A percentile compares a stretch with the other conserved stretches of the same genome.
Conservation (phyloP, 2,329 filamentous ascomycete genomes). For the Tolypocladium ovalisporum region DNA sequence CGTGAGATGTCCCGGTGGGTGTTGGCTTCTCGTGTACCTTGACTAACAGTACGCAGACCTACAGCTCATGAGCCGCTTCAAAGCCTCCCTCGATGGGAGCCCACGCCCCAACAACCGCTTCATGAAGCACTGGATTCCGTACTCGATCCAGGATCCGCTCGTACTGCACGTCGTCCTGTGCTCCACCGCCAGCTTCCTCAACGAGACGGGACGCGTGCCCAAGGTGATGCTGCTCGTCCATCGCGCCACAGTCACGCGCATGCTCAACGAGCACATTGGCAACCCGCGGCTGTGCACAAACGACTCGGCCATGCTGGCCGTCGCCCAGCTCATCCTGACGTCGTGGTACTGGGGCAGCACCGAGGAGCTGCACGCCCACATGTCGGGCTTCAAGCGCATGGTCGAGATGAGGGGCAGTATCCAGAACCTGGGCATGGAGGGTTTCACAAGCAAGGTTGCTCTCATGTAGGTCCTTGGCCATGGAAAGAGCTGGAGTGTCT, state of each 20-base stretch:
- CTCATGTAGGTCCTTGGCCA: conserved; percentile 28
- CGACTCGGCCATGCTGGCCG: conserved; percentile 35
- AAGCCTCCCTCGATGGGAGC: conserved; percentile 37
- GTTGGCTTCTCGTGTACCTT: not conserved
- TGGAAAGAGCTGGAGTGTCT: not conserved
- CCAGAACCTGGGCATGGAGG: conserved; percentile 31
- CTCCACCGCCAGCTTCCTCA: conserved; percentile 38
- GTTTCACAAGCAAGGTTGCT: conserved; percentile 35
- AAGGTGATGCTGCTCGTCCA: conserved; percentile 29
- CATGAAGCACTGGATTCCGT: conserved; percentile 36
- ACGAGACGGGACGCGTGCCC: conserved; percentile 35
- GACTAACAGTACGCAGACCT: conserved; percentile 23
- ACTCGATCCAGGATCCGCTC: conserved; percentile 36
- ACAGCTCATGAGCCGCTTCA: conserved; percentile 38
- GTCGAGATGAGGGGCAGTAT: conserved; percentile 35
- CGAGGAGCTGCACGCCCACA: conserved; percentile 31
- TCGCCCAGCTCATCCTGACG: conserved; percentile 36
- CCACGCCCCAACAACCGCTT: conserved; percentile 31
- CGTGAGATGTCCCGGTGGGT: conserved; percentile 22
- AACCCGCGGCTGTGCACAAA: conserved; percentile 22
- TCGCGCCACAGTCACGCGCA: conserved; percentile 29
- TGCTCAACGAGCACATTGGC: conserved; percentile 36
- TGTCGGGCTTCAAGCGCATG: conserved; percentile 36
- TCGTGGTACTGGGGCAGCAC: conserved; percentile 45
- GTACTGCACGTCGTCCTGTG: conserved; percentile 37